Evolutionary conservation across 805 yeast genomes (phyloP).

Genomic region (Lipomyces starkeyi): DNA sequence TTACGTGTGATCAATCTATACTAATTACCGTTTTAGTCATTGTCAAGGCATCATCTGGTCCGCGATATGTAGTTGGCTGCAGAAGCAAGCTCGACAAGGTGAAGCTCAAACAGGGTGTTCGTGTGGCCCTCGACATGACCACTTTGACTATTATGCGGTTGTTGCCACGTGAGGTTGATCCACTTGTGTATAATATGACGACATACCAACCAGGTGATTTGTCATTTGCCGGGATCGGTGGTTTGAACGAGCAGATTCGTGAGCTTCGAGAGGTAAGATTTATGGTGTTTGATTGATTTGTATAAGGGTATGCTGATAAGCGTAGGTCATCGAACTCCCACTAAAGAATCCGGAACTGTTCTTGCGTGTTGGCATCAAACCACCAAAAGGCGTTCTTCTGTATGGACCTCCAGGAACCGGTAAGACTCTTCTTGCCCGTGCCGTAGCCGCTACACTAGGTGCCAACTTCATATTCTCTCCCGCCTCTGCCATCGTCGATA

Average conservation of each 20-base stretch:
- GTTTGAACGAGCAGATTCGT: conserved; percentile 91
- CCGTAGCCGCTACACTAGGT: conserved; percentile 98
- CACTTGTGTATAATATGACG: conserved; percentile 97
- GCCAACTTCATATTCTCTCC: conserved; percentile 98
- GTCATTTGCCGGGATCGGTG: conserved; percentile 94
- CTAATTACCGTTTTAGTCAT: conserved; percentile 52
- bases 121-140: conserved; percentile 97
- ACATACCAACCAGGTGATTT: conserved; percentile 97
- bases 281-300: background rate
- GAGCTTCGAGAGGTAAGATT: conserved; percentile 77
- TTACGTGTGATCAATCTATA: background rate
- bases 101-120: conserved; percentile 85
- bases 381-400: conserved; percentile 96
- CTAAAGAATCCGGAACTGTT: conserved; percentile 96
- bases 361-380: conserved; percentile 93
- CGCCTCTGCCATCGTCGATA: conserved; percentile 96
- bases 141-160: conserved; percentile 97
- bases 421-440: conserved; percentile 92
- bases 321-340: conserved; percentile 88
- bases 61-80: conserved; percentile 96
- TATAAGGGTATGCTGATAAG: background rate
- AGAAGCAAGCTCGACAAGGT: conserved; percentile 88
- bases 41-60: conserved; percentile 96
- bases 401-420: conserved; percentile 99
- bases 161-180: conserved; percentile 97